Conservation (phyloP, 1,284 basidiomycete species). For the Ceratobasidium sp. region DNA sequence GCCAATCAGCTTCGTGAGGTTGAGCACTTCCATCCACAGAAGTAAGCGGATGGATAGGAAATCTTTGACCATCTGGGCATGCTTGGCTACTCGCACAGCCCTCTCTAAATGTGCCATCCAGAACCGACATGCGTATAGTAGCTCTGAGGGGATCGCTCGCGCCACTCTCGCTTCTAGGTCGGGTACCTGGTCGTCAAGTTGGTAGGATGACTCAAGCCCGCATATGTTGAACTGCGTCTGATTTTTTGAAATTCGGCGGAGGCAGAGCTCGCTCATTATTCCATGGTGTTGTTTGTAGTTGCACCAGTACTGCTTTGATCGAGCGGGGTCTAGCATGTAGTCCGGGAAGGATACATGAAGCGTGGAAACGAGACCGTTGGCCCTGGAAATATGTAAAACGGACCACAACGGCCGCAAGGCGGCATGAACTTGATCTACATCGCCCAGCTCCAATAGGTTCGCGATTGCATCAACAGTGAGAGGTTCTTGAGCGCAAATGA, state of each 20-base stretch:
- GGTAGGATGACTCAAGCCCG: neutral
- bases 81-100: neutral
- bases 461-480: neutral
- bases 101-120: neutral
- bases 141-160: neutral
- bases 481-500: constrained; percentile 5
- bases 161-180: neutral
- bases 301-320: neutral
- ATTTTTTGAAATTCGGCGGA: neutral
- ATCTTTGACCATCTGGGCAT: neutral
- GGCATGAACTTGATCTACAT: neutral
- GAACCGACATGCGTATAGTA: constrained; percentile 7
- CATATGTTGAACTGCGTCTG: constrained; percentile 4
- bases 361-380: neutral
- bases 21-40: constrained; percentile 8
- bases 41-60: neutral
- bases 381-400: neutral
- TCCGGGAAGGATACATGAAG: constrained; percentile 9
- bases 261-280: neutral
- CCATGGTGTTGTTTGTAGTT: neutral
- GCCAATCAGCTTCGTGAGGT: neutral
- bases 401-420: constrained; percentile 2
- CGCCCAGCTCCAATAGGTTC: neutral
- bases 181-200: neutral
- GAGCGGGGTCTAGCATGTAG: neutral